Evolutionary conservation across 768 basidiomycete species (phyloP).

Genomic region (Mycena capillaripes): DNA sequence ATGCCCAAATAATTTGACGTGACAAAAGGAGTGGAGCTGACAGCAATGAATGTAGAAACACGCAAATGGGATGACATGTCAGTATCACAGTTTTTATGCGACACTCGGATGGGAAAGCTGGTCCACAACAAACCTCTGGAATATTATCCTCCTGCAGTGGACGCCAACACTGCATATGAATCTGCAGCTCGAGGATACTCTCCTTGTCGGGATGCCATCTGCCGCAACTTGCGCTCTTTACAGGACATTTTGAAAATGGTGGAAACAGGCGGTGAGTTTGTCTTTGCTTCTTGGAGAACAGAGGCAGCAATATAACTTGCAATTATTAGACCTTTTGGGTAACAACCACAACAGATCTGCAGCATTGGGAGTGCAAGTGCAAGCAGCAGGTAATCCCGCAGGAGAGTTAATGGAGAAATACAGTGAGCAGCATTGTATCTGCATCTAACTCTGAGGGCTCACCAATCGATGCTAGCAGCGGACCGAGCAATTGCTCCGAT

Average conservation of each 20-base stretch:
- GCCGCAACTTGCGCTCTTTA: not conserved
- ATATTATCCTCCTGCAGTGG: constrained; percentile 7
- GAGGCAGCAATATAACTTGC: no score
- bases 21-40: not conserved
- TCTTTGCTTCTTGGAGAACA: no score
- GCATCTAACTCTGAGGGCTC: no score
- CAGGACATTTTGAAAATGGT: not conserved
- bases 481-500: not conserved
- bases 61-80: not conserved
- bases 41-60: not conserved
- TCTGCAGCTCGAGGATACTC: not conserved
- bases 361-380: not conserved
- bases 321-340: not conserved
- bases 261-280: not conserved
- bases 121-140: constrained; percentile 20
- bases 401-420: constrained; percentile 23
- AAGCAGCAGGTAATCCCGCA: not conserved
- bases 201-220: not conserved
- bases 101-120: not conserved
- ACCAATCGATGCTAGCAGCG: not conserved
- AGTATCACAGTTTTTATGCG: not conserved
- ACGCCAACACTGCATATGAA: not conserved
- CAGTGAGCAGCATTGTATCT: not conserved
- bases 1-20: no score
- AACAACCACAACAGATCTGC: not conserved